Evolutionary conservation across 805 yeast genomes (phyloP), one percentile per base, ranked within the genome.

Genomic region (Wickerhamomyces canadensis): DNA sequence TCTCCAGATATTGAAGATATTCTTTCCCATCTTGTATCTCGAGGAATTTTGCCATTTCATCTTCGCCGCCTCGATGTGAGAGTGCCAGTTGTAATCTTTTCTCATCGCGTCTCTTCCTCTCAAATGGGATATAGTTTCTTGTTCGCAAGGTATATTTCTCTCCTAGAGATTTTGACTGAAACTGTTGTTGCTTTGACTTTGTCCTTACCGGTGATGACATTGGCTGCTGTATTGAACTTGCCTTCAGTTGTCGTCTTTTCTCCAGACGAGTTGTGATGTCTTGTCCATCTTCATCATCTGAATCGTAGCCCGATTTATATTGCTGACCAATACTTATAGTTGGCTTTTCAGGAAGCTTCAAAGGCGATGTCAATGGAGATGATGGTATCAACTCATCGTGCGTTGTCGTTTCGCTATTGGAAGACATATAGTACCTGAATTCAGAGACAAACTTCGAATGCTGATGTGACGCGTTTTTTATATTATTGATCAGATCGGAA

Each of bases 131-230:
- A 33, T 50, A 52, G 10, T 38, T 36, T 4, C 35, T 31, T 12
- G 48, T 33, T 27, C 57, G 27, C 11, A 52, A 40, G 5, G 55
- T 52, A 34, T 52, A 52, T 36, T 47, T 50, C 31, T 40, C 45
- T 0, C 51, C 52, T 6, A 38, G 11, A 3, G 43, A 18, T 17
- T 31, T 28, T 7, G 47, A 42, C 5, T 24, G 29, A 10, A 35
- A 17, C 19, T 29, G 18, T 5, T 15, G 22, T 8, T 8, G 22
- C 6, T 18, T 17, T 19, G 8, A 5, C 4, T 5, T 19, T 6
- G 14, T 13, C 19, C 38, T 31, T 10, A 36, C 38, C 1, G 43
- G 44, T 3, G 49, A 35, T 7, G 40, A 34, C 47, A 44, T 41
- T n/a, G 50, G 50, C 14, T 38, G 27, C 10, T 37, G 29, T 13